These are phyloP conservation scores for Fomitopsis pulvina DNA, from an alignment of 768 basidiomycete genomes.

Conservation along the genomic window DNA sequence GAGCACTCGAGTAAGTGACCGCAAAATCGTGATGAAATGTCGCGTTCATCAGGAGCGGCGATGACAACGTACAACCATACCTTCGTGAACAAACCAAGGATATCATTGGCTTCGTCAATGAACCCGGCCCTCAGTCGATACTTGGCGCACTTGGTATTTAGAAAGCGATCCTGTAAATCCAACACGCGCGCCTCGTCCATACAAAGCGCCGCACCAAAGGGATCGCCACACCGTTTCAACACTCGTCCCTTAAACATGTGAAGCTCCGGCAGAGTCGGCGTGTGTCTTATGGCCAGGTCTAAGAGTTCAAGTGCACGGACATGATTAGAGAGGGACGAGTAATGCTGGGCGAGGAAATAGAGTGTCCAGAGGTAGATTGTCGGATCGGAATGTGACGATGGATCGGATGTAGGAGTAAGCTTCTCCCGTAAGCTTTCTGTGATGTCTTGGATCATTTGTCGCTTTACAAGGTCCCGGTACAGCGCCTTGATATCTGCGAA, in stretches of 20 bases:
- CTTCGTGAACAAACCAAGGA: slow-evolving; percentile 90
- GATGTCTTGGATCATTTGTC: slow-evolving; percentile 59
- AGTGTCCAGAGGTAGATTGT: slow-evolving; percentile 90
- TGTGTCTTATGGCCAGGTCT: slow-evolving; percentile 66
- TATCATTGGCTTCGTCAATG: slow-evolving; percentile 62
- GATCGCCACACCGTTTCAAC: slow-evolving; percentile 82
- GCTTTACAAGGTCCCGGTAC: slow-evolving; percentile 62
- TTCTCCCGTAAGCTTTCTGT: slow-evolving; percentile 43
- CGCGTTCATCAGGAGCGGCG: background rate
- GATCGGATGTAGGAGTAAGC: slow-evolving; percentile 26
- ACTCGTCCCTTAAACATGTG: slow-evolving; percentile 76
- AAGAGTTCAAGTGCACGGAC: slow-evolving; percentile 53
- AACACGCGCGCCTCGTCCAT: slow-evolving; percentile 79
- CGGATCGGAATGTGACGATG: slow-evolving; percentile 44
- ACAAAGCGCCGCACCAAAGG: slow-evolving; percentile 60
- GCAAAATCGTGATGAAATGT: background rate
- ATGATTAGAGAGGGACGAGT: slow-evolving; percentile 55
- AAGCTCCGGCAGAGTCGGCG: slow-evolving; percentile 90
- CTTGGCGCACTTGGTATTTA: slow-evolving; percentile 92
- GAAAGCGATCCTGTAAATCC: slow-evolving; percentile 91
- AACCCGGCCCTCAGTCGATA: slow-evolving; percentile 83
- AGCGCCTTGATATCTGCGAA: slow-evolving; percentile 90
- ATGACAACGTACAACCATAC: slow-evolving; percentile 30
- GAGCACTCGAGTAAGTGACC: slow-evolving; percentile 2
- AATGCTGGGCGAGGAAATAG: slow-evolving; percentile 91